These are phyloP conservation scores for Erucastrum elatum DNA, from an alignment of 345 rosid species.

Conservation along the genomic window DNA sequence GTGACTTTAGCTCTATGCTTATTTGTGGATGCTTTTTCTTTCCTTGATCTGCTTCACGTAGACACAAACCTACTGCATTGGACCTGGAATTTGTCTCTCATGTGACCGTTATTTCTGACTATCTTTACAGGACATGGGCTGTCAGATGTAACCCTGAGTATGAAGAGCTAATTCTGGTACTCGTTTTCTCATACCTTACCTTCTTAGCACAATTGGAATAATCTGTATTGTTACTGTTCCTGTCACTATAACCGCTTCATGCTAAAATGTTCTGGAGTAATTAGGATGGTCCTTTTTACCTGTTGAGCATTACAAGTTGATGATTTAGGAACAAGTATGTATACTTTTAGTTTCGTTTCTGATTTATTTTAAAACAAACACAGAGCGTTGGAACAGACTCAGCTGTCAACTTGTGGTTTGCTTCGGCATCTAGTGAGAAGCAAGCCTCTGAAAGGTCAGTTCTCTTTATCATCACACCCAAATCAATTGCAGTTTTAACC, in stretches of 20 bases:
- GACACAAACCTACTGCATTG: neutral
- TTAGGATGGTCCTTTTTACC: neutral
- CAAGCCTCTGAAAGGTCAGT: constrained; percentile 53
- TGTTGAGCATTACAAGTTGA: neutral
- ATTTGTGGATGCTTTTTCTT: constrained; percentile 12
- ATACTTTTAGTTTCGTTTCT: neutral
- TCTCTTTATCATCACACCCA: constrained; percentile 4
- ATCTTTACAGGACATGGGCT: constrained; percentile 78
- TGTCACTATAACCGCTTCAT: neutral
- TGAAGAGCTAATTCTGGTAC: constrained; percentile 73
- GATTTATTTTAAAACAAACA: constrained; percentile 22
- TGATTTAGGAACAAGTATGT: neutral
- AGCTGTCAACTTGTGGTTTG: constrained; percentile 81
- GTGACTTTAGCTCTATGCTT: constrained; percentile 38
- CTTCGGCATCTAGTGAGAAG: constrained; percentile 54
- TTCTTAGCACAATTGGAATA: neutral
- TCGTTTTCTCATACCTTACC: constrained; percentile 24
- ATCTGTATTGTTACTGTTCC: constrained; percentile 7
- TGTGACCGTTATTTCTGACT: neutral
- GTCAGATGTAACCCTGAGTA: constrained; percentile 82
- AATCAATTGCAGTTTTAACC: neutral
- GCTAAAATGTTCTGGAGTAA: neutral
- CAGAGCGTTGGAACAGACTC: constrained; percentile 96
- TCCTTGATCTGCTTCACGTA: neutral
- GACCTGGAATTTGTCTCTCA: neutral